A percentile compares a stretch with the other conserved stretches of the same genome.
phyloP scores from a whole-genome alignment of 805 yeast genomes.

The Kregervanrija delftensis region DNA sequence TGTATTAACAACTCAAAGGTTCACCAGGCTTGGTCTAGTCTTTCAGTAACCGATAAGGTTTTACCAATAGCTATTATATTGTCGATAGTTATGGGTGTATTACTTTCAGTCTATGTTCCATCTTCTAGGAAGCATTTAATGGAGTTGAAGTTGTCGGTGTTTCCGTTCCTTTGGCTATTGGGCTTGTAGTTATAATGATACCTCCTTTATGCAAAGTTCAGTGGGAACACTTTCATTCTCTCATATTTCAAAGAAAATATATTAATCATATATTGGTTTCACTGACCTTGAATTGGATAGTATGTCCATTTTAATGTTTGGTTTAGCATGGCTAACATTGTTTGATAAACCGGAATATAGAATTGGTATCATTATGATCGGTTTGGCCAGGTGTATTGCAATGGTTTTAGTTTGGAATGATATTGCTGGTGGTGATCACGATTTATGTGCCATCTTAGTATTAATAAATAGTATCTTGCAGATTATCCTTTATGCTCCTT shows the following conservation, averaged over 20 bases:
- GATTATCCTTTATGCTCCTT: slow-evolving; percentile 46
- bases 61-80: slow-evolving; percentile 22
- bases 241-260: slow-evolving; percentile 16
- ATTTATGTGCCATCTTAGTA: slow-evolving; percentile 46
- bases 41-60: slow-evolving; percentile 30
- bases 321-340: slow-evolving; percentile 45
- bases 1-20: neutral
- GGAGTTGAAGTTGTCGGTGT: slow-evolving; percentile 32
- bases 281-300: slow-evolving; percentile 44
- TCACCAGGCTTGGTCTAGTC: slow-evolving; percentile 3
- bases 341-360: slow-evolving; percentile 43
- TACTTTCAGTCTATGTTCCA: slow-evolving; percentile 37
- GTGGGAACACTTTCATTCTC: slow-evolving; percentile 37
- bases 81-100: slow-evolving; percentile 32
- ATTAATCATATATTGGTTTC: slow-evolving; percentile 32
- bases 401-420: slow-evolving; percentile 58
- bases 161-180: slow-evolving; percentile 40
- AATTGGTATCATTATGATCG: slow-evolving; percentile 50
- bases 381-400: slow-evolving; percentile 54
- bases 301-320: slow-evolving; percentile 54
- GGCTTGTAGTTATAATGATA: slow-evolving; percentile 48
- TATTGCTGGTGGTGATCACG: slow-evolving; percentile 44
- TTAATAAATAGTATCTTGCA: slow-evolving; percentile 45
- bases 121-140: slow-evolving; percentile 30
- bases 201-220: slow-evolving; percentile 50